These are phyloP conservation scores for Tephrocybe sp. DNA, from an alignment of 768 basidiomycete species.

Conservation along the genomic window DNA sequence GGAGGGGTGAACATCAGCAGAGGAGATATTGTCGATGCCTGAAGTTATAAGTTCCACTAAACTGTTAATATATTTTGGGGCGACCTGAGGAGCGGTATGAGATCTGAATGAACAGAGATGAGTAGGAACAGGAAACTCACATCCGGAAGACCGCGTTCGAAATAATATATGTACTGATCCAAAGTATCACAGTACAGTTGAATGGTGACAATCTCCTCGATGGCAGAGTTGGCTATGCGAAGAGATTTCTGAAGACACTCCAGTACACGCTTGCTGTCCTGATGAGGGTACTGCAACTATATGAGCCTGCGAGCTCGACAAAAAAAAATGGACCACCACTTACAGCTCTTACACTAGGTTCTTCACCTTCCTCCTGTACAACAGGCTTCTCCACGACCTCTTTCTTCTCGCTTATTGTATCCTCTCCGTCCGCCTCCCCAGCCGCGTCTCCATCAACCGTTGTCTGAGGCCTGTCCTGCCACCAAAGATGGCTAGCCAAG, in stretches of 20 bases:
- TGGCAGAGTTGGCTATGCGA: conserved; percentile 93
- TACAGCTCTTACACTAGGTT: conserved; percentile 50
- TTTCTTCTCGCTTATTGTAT: conserved; percentile 29
- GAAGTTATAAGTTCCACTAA: conserved; percentile 94
- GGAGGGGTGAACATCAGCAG: conserved; percentile 84
- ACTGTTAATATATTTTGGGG: conserved; percentile 94
- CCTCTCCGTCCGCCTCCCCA: conserved; percentile 39
- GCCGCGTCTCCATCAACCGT: neutral
- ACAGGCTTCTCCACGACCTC: conserved; percentile 36
- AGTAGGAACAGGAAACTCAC: conserved; percentile 59
- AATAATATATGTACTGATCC: conserved; percentile 94
- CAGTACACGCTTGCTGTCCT: conserved; percentile 95
- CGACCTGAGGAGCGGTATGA: conserved; percentile 50
- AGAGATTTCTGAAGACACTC: conserved; percentile 97
- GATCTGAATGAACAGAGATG: neutral
- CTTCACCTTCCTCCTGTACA: conserved; percentile 39
- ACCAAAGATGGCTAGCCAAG: conserved; percentile 96
- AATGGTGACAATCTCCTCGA: conserved; percentile 94
- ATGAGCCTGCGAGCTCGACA: too few species aligned
- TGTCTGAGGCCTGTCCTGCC: conserved; percentile 70
- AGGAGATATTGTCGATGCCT: conserved; percentile 88
- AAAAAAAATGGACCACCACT: conserved; percentile 27
- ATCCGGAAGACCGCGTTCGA: conserved; percentile 88
- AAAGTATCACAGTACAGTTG: conserved; percentile 96
- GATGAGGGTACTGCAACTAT: conserved; percentile 65